Base-by-base conservation (phyloP, 352 stramenopile species). In the Phytophthora parvispora region DNA sequence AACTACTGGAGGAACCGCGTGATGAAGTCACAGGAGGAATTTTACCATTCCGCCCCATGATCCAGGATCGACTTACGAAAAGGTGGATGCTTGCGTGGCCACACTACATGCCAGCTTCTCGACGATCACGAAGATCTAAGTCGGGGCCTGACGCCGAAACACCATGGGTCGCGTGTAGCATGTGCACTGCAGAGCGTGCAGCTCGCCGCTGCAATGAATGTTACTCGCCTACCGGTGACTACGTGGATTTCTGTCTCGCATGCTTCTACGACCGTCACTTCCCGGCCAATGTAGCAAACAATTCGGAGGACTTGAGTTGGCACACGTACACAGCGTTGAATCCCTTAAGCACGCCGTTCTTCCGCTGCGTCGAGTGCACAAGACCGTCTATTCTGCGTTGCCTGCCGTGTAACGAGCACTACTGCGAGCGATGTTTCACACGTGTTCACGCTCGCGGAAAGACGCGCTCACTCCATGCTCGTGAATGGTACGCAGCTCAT, bases 351-450 rank as follows among this genome's bases (percentile, higher is more conserved):
- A 72, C 71, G 4, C 60, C 55, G 6, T 75, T 74, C 48, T 88
- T 96, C 40, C 81, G 83, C 49, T 96, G 88, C 60, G 71, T 94
- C 64, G 88, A 96, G 67, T 96, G 86, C 66, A 78, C 78, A 6
- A 83, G 86, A 20, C 76, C 89, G 20, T 90, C 86, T 4, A 81
- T 67, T 9, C 56, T 72, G 31, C 80, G 88, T 6, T 96, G 88
- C 38, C 78, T 94, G 20, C 76, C 71, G 58, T 96, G 89, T 65
- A 77, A 89, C 49, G 87, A 96, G 65, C 77, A 93, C 65, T 96
- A 95, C 53, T 96, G 89, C 34, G 83, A 84, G 48, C 80, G 86
- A 6, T 96, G 89, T 77, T 94, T 93, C 65, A 51, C 69, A 13
- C 87, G 87, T 34, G 69, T 95, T 18, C 89, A 96, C 54, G 64